These are phyloP conservation scores for Scedosporium aurantiacum DNA, from an alignment of 2,329 filamentous ascomycete species.

Conservation along the genomic window DNA sequence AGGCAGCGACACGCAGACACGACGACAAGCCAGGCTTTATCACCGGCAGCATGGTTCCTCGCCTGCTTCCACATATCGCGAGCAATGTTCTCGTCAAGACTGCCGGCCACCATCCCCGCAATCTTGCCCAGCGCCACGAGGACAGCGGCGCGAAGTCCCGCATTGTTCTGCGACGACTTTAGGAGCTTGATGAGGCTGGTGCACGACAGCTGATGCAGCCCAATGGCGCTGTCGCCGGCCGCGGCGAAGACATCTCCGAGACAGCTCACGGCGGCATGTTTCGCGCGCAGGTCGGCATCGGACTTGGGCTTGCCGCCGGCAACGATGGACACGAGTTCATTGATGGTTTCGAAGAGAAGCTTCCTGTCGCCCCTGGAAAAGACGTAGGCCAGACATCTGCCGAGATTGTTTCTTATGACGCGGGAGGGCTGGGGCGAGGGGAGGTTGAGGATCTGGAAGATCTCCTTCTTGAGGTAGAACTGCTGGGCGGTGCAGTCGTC, in stretches of 20 bases:
- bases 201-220: constrained; percentile 65
- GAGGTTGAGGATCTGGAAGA: constrained; percentile 85
- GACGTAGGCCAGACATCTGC: constrained; percentile 71
- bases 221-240: constrained; percentile 89
- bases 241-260: constrained; percentile 80
- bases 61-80: constrained; percentile 90
- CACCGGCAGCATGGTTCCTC: constrained; percentile 61
- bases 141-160: constrained; percentile 68
- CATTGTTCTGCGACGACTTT: constrained; percentile 68
- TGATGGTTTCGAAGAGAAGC: constrained; percentile 86
- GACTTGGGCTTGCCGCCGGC: constrained; percentile 60
- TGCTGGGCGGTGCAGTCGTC: constrained; percentile 84
- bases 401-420: constrained; percentile 81
- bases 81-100: constrained; percentile 74
- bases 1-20: constrained; percentile 70
- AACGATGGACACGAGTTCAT: constrained; percentile 67
- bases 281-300: constrained; percentile 67
- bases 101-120: constrained; percentile 59
- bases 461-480: constrained; percentile 82
- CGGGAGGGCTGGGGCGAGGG: constrained; percentile 71
- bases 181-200: constrained; percentile 64
- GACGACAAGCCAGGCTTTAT: constrained; percentile 77
- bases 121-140: constrained; percentile 69
- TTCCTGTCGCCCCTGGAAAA: constrained; percentile 81
- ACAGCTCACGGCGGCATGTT: constrained; percentile 80